Evolutionary conservation across 768 basidiomycete species (phyloP).

Genomic region (Tulasnella sp.): DNA sequence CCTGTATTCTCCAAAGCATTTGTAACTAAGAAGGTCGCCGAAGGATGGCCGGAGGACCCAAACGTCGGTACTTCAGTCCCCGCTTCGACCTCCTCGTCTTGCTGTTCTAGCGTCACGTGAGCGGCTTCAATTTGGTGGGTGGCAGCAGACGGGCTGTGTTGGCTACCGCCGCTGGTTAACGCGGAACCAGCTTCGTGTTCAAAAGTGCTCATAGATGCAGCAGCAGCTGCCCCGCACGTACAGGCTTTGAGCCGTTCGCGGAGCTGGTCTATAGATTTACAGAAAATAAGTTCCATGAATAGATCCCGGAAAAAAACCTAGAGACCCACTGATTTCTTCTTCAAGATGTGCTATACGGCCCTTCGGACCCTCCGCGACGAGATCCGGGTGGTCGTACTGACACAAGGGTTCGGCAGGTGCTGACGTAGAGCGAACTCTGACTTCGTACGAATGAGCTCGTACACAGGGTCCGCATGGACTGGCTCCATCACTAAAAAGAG

Average conservation of each 20-base stretch:
- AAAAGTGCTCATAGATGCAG: too few relatives aligned
- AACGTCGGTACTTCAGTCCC: not conserved
- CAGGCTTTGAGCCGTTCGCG: not conserved
- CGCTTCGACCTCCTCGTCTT: not conserved
- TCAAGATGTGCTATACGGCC: not conserved
- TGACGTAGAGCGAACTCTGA: not conserved
- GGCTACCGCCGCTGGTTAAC: not conserved
- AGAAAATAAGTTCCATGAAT: not conserved
- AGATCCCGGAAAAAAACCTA: too few relatives aligned
- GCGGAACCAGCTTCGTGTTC: not conserved
- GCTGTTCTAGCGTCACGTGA: not conserved
- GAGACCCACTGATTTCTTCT: not conserved
- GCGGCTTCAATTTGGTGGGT: not conserved
- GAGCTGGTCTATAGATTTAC: not conserved
- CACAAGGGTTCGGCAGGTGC: not conserved
- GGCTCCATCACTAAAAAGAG: not conserved
- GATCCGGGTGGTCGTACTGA: constrained; percentile 11
- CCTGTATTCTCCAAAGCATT: not conserved
- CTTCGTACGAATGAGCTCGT: constrained; percentile 6
- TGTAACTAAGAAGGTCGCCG: not conserved
- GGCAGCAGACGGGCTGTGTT: not conserved
- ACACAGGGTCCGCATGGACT: constrained; percentile 2
- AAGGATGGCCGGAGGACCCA: not conserved
- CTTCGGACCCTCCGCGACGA: constrained; percentile 12
- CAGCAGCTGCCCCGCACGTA: not conserved